Percentiles rank a stretch among this genome's conserved stretches.
Evolutionary conservation across 2,329 filamentous ascomycete genomes (phyloP).

Genomic region (Exophiala oligosperma): DNA sequence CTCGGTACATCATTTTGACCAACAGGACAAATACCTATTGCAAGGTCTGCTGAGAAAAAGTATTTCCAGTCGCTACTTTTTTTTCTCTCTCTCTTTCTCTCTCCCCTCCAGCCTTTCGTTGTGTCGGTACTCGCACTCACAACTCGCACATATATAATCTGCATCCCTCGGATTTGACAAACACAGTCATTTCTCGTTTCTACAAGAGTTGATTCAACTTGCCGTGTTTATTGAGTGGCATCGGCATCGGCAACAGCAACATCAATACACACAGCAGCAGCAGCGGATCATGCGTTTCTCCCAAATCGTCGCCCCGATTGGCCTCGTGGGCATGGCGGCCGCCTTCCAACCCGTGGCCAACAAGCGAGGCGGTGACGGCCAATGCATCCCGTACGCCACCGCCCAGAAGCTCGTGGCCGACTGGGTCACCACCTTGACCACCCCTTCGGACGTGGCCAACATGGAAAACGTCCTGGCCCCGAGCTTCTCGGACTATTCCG

Average conservation of each 20-base stretch:
- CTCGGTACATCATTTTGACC: too few relatives aligned
- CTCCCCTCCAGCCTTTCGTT: conserved; percentile 10
- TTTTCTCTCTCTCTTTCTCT: too few relatives aligned
- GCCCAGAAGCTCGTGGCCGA: conserved; percentile 18
- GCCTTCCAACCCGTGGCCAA: conserved; percentile 8
- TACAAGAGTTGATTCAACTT: too few relatives aligned
- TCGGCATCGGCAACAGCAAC: not conserved
- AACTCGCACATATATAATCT: not conserved
- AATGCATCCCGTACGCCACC: conserved; percentile 22
- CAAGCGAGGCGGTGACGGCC: not conserved
- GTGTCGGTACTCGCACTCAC: conserved; percentile 5
- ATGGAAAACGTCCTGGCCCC: conserved; percentile 28
- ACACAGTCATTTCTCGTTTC: not conserved
- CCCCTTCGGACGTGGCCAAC: conserved; percentile 17
- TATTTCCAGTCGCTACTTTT: too few relatives aligned
- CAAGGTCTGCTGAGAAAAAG: too few relatives aligned
- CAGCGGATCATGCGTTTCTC: conserved; percentile 19
- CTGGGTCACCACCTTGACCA: conserved; percentile 24
- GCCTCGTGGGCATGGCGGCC: conserved; percentile 15
- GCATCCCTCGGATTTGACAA: too few relatives aligned
- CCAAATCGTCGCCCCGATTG: conserved; percentile 15
- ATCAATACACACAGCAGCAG: not conserved
- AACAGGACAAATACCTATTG: too few relatives aligned
- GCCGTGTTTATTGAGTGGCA: not conserved
- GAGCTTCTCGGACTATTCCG: conserved; percentile 35